Evolutionary conservation across 352 stramenopile genomes (phyloP).

Genomic region (Phytopythium cucurbitacearum): DNA sequence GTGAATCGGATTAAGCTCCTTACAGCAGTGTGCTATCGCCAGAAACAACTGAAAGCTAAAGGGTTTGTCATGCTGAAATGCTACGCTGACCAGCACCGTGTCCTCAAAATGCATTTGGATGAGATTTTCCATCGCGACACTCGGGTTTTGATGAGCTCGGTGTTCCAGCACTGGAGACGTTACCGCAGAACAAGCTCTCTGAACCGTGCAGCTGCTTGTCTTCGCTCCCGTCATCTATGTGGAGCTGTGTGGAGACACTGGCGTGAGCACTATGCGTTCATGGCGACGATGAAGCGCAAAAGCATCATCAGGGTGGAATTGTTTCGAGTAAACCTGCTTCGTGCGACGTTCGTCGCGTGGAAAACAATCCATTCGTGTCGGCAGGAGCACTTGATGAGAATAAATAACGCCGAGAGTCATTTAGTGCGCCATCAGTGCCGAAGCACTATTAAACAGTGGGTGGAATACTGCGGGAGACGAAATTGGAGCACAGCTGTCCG

Average conservation of each 20-base stretch:
- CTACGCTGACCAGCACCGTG: not conserved
- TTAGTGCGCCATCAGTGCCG: not conserved
- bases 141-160: constrained; percentile 4
- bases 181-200: constrained; percentile 14
- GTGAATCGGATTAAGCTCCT: constrained; percentile 10
- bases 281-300: constrained; percentile 20
- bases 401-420: constrained; percentile 10
- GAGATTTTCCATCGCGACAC: constrained; percentile 9
- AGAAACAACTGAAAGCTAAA: not conserved
- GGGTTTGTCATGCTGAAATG: not conserved
- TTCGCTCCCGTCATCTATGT: constrained; percentile 10
- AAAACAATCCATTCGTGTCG: constrained; percentile 10
- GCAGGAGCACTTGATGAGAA: constrained; percentile 1
- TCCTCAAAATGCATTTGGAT: constrained; percentile 8
- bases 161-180: constrained; percentile 7
- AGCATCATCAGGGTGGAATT: constrained; percentile 22
- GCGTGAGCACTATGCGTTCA: constrained; percentile 10
- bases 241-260: constrained; percentile 18
- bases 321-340: constrained; percentile 18
- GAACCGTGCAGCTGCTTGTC: constrained; percentile 8
- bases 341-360: constrained; percentile 22
- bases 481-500: not conserved
- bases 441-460: not conserved
- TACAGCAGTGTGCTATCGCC: not conserved
- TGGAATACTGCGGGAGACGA: not conserved